These are phyloP conservation scores for Boletus huronensis DNA, from an alignment of 768 basidiomycete species.

Conservation along the genomic window DNA sequence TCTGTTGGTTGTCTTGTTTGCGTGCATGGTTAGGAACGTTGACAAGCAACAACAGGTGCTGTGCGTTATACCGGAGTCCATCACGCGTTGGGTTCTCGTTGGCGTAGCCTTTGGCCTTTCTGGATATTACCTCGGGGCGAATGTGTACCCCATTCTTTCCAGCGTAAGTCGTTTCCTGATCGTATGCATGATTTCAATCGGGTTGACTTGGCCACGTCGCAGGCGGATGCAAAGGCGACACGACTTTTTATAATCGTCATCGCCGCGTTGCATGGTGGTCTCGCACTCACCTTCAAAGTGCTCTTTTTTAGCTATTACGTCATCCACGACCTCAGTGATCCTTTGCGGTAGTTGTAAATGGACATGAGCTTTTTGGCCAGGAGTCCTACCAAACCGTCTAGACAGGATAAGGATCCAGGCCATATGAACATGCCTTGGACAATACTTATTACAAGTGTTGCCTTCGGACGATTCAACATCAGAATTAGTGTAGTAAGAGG, in stretches of 20 bases:
- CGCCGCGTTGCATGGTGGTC: constrained; percentile 66
- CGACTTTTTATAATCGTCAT: constrained; percentile 79
- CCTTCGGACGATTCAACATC: too few species aligned
- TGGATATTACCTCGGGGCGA: constrained; percentile 79
- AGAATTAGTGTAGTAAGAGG: too few species aligned
- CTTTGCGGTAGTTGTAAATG: constrained; percentile 16
- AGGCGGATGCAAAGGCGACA: constrained; percentile 87
- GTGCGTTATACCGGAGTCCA: constrained; percentile 80
- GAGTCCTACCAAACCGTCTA: too few species aligned
- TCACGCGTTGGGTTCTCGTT: constrained; percentile 80
- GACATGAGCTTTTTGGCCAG: too few species aligned
- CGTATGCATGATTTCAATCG: neutral
- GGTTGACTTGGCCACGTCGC: neutral
- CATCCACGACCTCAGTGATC: constrained; percentile 37
- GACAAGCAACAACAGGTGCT: constrained; percentile 52
- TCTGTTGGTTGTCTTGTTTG: constrained; percentile 48
- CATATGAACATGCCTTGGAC: too few species aligned
- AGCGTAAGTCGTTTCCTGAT: constrained; percentile 48
- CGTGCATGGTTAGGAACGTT: neutral
- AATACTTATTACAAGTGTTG: too few species aligned
- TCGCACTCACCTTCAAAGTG: constrained; percentile 81
- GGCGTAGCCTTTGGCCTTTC: constrained; percentile 72
- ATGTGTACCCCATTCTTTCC: constrained; percentile 88
- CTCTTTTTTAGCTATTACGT: constrained; percentile 64
- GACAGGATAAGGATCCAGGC: too few species aligned